Evolutionary conservation across 768 basidiomycete species (phyloP).

Genomic region (Termitomyces sp.): DNA sequence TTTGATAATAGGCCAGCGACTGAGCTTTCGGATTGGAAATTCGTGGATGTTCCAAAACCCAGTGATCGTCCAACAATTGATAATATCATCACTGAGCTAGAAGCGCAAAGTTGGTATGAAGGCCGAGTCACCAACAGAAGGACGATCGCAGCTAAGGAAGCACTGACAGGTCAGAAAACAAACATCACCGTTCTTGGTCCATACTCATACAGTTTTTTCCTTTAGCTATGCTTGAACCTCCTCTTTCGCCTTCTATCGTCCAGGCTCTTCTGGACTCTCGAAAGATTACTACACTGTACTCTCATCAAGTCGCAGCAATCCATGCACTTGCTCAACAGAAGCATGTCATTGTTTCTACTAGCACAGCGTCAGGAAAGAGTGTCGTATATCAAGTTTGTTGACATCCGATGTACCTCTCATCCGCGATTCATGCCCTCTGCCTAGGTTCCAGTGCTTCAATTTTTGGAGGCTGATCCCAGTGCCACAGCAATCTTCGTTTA

Average conservation of each 20-base stretch:
- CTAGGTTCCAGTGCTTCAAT: conserved; percentile 68
- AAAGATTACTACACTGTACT: conserved; percentile 65
- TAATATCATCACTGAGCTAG: conserved; percentile 55
- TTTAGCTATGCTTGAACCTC: conserved; percentile 46
- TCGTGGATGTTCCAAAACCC: conserved; percentile 33
- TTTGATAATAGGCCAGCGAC: conserved; percentile 11
- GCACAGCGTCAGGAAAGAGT: conserved; percentile 88
- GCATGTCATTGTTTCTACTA: conserved; percentile 85
- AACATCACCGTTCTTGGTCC: background rate
- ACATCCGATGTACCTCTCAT: background rate
- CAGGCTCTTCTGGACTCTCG: conserved; percentile 55
- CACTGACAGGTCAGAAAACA: conserved; percentile 37
- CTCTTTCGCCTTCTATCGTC: conserved; percentile 54
- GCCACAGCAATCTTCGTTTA: conserved; percentile 83
- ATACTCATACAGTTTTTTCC: background rate
- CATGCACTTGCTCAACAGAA: conserved; percentile 51
- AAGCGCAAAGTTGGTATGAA: conserved; percentile 59
- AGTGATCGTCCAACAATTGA: conserved; percentile 56
- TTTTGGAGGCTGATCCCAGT: conserved; percentile 55
- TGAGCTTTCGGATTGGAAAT: conserved; percentile 5
- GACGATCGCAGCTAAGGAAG: conserved; percentile 49
- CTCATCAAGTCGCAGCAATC: conserved; percentile 70
- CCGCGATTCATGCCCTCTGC: background rate
- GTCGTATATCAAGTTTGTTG: conserved; percentile 72
- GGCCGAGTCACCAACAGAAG: conserved; percentile 64